phyloP scores from a whole-genome alignment of 495 filamentous ascomycete genomes.

The Oleoguttula mirabilis region DNA sequence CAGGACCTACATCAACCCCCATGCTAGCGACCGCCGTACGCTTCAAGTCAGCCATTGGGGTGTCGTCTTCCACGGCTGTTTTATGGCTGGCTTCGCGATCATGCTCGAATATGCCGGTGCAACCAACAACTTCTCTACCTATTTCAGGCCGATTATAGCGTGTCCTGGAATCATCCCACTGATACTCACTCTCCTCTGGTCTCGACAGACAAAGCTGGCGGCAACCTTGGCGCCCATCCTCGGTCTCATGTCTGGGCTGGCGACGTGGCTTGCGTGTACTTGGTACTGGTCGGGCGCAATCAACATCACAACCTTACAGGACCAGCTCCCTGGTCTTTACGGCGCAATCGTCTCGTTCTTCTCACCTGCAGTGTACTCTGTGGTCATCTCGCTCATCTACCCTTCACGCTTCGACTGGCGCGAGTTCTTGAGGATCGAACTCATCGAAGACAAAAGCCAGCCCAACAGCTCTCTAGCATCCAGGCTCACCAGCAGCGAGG shows the following conservation, averaged over 20 bases:
- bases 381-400: slow-evolving; percentile 18
- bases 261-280: slow-evolving; percentile 38
- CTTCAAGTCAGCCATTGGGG: slow-evolving; percentile 34
- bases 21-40: slow-evolving; percentile 31
- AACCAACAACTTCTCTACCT: slow-evolving; percentile 16
- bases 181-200: slow-evolving; percentile 41
- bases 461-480: slow-evolving; percentile 2
- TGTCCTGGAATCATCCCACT: slow-evolving; percentile 40
- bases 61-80: slow-evolving; percentile 36
- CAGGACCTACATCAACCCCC: slow-evolving; percentile 35
- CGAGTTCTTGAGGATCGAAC: slow-evolving; percentile 18
- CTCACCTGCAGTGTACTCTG: slow-evolving; percentile 17
- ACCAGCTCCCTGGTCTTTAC: slow-evolving; percentile 35
- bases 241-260: slow-evolving; percentile 33
- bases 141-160: slow-evolving; percentile 35
- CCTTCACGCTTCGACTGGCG: slow-evolving; percentile 22
- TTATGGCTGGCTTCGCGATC: slow-evolving; percentile 23
- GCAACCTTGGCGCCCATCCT: slow-evolving; percentile 36
- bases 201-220: slow-evolving; percentile 33
- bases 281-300: slow-evolving; percentile 34
- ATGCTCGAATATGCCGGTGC: slow-evolving; percentile 22
- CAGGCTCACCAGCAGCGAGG: slow-evolving; percentile 1
- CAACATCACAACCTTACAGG: slow-evolving; percentile 36
- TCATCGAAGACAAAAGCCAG: slow-evolving; percentile 2
- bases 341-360: slow-evolving; percentile 27